Conservation (phyloP, 257 asterid species). For the Forsythia viridissima region DNA sequence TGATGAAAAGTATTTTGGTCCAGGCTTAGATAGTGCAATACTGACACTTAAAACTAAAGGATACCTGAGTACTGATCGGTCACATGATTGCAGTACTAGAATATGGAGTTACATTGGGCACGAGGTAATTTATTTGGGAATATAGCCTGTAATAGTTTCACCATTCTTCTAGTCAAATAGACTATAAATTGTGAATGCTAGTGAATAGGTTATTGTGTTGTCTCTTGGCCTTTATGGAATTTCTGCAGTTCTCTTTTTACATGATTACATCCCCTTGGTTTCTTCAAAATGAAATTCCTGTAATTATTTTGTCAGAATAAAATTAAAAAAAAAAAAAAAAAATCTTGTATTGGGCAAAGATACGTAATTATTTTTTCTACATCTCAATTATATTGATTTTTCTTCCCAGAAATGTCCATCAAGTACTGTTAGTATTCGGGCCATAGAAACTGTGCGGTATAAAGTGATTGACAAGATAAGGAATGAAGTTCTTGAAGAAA, state of each 20-base stretch:
- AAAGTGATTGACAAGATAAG: slow-evolving; percentile 71
- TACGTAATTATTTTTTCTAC: slow-evolving; percentile 5
- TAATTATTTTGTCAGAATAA: not conserved
- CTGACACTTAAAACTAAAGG: slow-evolving; percentile 66
- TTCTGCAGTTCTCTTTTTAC: not conserved
- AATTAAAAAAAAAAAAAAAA: not conserved
- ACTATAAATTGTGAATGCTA: slow-evolving; percentile 2
- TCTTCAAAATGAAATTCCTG: not conserved
- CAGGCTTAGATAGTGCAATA: slow-evolving; percentile 61
- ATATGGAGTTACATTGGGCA: slow-evolving; percentile 88
- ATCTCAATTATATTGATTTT: slow-evolving; percentile 16
- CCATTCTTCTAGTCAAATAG: not conserved
- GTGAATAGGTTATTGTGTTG: slow-evolving; percentile 7
- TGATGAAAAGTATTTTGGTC: slow-evolving; percentile 76
- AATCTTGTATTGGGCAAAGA: not conserved
- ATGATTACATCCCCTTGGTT: slow-evolving; percentile 17
- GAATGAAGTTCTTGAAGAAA: slow-evolving; percentile 85
- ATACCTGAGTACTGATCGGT: slow-evolving; percentile 55
- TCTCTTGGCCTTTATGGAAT: slow-evolving; percentile 18
- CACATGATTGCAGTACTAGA: slow-evolving; percentile 60
- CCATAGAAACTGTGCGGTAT: slow-evolving; percentile 76
- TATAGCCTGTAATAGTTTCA: slow-evolving; percentile 7
- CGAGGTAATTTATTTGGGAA: slow-evolving; percentile 53
- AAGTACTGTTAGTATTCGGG: slow-evolving; percentile 64
- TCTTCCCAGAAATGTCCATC: slow-evolving; percentile 71